A percentile compares a stretch with the other conserved stretches of the same genome.
These are phyloP conservation scores for Entonaema liquescens DNA, from an alignment of 495 filamentous ascomycete genomes.

Conservation along the genomic window DNA sequence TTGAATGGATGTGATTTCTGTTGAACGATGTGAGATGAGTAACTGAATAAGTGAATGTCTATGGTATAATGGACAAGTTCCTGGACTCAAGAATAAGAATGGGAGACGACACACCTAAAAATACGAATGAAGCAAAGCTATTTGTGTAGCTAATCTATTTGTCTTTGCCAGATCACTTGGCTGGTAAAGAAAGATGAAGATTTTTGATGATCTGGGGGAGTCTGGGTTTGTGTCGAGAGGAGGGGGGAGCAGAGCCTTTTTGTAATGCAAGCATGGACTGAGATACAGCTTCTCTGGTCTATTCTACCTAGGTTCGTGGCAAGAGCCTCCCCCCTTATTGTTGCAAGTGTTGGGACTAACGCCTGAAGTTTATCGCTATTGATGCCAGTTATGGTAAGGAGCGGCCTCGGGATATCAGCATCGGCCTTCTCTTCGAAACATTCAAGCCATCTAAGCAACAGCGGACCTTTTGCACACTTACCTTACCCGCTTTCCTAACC, in stretches of 20 bases:
- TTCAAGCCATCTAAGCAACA: neutral
- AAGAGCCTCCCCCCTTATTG: neutral
- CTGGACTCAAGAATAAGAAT: neutral
- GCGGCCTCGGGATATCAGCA: neutral
- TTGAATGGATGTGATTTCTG: neutral
- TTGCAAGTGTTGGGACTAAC: neutral
- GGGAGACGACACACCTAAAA: slow-evolving; percentile 1
- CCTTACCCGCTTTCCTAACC: neutral
- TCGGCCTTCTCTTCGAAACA: neutral
- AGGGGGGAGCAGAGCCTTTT: neutral
- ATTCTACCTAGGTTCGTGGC: neutral
- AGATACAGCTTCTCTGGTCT: neutral
- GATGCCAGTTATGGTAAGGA: neutral
- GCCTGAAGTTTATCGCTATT: neutral
- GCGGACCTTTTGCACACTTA: neutral
- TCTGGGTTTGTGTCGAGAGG: neutral
- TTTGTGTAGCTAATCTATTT: neutral
- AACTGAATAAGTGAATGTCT: neutral
- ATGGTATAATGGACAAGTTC: neutral
- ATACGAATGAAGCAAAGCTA: slow-evolving; percentile 11
- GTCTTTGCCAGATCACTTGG: neutral
- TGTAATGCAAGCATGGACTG: neutral
- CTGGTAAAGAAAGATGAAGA: neutral
- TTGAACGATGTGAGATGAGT: neutral
- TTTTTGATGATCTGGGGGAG: neutral